phyloP scores from a whole-genome alignment of 306 rosid genomes.

The Carpinus fangiana region DNA sequence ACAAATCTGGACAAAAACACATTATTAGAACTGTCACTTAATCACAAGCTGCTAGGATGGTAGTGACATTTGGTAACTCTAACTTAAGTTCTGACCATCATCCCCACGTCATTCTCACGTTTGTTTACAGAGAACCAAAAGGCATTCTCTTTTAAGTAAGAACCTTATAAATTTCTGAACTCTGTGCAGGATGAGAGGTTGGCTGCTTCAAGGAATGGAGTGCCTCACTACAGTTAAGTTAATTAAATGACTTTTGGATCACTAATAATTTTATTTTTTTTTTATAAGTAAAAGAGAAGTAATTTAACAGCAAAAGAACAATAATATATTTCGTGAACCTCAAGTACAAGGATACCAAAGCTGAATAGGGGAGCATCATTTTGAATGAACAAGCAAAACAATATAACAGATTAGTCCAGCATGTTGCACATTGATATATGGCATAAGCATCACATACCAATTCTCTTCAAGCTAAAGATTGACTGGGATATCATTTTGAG shows the following conservation, averaged over 20 bases:
- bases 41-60: background rate
- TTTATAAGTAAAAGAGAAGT: no score
- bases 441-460: background rate
- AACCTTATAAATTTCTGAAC: background rate
- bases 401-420: background rate
- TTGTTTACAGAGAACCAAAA: background rate
- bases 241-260: background rate
- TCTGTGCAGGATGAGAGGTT: background rate
- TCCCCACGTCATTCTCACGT: background rate
- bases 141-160: background rate
- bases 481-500: conserved; percentile 4
- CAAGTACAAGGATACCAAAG: background rate
- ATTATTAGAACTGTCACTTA: no score
- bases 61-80: background rate
- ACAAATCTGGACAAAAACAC: background rate
- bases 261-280: background rate
- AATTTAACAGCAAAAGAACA: background rate
- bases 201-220: background rate
- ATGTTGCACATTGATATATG: background rate
- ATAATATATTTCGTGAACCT: background rate
- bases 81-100: background rate
- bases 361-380: background rate
- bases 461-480: background rate
- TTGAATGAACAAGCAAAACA: background rate
- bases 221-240: background rate